These are phyloP conservation scores for Solanum lignicaule DNA, from an alignment of 257 asterid genomes.

Conservation along the genomic window DNA sequence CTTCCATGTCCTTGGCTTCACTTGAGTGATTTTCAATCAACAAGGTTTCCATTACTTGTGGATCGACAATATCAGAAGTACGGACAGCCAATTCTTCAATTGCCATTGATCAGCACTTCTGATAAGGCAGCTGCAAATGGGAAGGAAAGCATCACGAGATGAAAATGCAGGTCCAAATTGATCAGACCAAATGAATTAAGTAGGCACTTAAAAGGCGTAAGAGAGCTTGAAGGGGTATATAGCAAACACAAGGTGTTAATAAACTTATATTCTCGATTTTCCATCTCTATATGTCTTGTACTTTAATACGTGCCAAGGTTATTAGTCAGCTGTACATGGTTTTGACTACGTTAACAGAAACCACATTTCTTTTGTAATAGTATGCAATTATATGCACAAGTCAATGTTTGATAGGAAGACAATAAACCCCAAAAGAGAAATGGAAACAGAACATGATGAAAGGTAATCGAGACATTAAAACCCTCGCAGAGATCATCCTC, in stretches of 20 bases:
- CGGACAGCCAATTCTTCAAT: slow-evolving; percentile 5
- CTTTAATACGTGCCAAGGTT: neutral
- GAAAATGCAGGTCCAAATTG: neutral
- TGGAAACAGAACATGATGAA: neutral
- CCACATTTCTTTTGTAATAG: neutral
- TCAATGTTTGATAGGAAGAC: neutral
- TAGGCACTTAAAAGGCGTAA: neutral
- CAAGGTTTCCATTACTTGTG: slow-evolving; percentile 16
- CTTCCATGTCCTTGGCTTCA: slow-evolving; percentile 19
- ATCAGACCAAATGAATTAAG: neutral
- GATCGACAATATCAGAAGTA: slow-evolving; percentile 5
- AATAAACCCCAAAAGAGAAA: neutral
- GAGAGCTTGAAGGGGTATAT: neutral
- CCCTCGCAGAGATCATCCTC: neutral
- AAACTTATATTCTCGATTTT: neutral
- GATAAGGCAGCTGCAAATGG: neutral
- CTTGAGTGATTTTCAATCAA: slow-evolving; percentile 9
- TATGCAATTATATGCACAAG: neutral
- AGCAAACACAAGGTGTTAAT: neutral
- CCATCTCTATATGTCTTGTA: neutral
- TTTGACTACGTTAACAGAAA: neutral
- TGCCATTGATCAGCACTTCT: slow-evolving; percentile 6
- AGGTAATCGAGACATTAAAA: neutral
- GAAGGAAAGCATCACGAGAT: neutral
- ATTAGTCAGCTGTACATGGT: neutral